Conservation (phyloP, 2,329 filamentous ascomycete genomes). For the Xylaria sp. region DNA sequence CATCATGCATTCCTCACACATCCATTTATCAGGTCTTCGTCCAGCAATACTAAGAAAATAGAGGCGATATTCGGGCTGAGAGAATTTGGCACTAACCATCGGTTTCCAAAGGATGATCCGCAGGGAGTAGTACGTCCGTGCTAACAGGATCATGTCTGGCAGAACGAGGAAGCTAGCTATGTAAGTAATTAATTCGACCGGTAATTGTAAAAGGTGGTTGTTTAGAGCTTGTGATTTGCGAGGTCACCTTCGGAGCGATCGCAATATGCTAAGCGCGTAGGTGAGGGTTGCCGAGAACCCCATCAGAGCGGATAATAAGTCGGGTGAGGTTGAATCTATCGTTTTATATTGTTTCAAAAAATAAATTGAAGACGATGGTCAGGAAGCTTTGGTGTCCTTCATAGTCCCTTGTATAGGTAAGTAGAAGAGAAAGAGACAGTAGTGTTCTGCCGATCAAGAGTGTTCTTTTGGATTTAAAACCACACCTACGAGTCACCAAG, state of each 20-base stretch:
- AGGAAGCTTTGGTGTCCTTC: background rate
- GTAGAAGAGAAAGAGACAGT: constrained; percentile 1
- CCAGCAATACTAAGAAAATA: background rate
- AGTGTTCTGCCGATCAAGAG: background rate
- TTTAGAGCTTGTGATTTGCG: constrained; percentile 1
- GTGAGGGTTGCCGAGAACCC: constrained; percentile 1
- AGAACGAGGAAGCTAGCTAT: background rate
- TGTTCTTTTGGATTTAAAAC: background rate
- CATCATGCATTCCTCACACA: background rate
- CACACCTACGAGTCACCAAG: background rate
- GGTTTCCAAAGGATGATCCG: constrained; percentile 1
- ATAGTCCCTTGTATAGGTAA: too few species aligned
- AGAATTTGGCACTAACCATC: background rate
- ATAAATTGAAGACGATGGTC: too few species aligned
- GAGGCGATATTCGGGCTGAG: background rate
- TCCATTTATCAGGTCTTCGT: background rate
- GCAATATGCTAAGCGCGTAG: constrained; percentile 1
- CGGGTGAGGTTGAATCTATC: background rate
- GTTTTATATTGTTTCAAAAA: constrained; percentile 1
- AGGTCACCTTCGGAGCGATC: background rate
- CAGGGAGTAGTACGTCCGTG: background rate
- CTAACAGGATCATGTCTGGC: constrained; percentile 2
- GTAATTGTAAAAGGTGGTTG: constrained; percentile 1
- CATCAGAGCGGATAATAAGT: background rate
- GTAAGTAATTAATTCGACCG: background rate